These are phyloP conservation scores for Pharnaceum exiguum DNA, from an alignment of 148 eudicot species.

Conservation along the genomic window DNA sequence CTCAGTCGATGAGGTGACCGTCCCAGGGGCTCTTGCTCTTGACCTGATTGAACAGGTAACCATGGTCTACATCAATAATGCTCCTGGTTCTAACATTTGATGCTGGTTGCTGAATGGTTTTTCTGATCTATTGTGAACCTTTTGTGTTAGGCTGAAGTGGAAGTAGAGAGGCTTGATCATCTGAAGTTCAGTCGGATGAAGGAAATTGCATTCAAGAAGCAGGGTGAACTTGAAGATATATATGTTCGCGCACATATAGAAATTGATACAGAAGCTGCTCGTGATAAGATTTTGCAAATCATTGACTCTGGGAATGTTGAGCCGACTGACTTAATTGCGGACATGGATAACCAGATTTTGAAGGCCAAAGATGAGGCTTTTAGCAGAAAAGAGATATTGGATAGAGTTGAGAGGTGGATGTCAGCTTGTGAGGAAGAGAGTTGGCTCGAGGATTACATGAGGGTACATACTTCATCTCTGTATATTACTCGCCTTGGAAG, in stretches of 20 bases:
- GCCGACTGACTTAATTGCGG: constrained; percentile 87
- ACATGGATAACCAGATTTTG: constrained; percentile 89
- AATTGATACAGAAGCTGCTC: constrained; percentile 85
- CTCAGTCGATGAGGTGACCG: constrained; percentile 76
- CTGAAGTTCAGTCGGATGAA: constrained; percentile 94
- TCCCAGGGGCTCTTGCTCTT: constrained; percentile 89
- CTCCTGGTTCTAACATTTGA: background rate
- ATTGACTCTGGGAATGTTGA: constrained; percentile 94
- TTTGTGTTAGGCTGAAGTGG: constrained; percentile 75
- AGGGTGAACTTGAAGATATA: constrained; percentile 89
- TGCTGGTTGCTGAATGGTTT: background rate
- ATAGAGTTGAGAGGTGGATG: constrained; percentile 99
- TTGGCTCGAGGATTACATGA: constrained; percentile 97
- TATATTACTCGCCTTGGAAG: background rate
- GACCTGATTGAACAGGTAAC: constrained; percentile 90
- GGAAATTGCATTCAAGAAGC: constrained; percentile 96
- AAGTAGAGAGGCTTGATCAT: constrained; percentile 94
- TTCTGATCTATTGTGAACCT: background rate
- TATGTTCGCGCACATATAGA: constrained; percentile 89
- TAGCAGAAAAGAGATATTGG: constrained; percentile 93
- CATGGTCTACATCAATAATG: background rate
- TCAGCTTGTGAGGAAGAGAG: constrained; percentile 99
- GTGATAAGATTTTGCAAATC: constrained; percentile 64
- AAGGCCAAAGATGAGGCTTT: constrained; percentile 91
- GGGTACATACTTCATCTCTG: constrained; percentile 37